Base-by-base conservation (phyloP, 1,139 yeast species). In the Suhomyces chickasaworum region DNA sequence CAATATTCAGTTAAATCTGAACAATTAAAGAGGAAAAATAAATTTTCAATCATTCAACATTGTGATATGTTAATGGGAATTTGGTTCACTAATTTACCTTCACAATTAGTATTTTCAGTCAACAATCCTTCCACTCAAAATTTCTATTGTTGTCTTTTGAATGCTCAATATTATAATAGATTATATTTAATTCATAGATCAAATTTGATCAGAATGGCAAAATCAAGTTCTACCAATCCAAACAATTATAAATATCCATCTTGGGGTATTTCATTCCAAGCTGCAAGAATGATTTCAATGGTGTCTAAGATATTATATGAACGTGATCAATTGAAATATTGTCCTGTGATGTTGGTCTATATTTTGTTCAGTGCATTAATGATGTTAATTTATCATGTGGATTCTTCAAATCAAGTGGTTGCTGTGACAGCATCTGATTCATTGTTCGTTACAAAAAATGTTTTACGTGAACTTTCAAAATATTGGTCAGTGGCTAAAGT, bases 261-360 rank as follows among this genome's bases (percentile, higher is more conserved):
- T 7, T 84, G 93, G 87, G 90, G 93, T 12, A 86, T 88, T 51
- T 86, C 91, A 2, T 87, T 87, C 70, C 91, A 86, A 63, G 89
- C 95, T 0, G 89, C 95, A 1, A 81, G 89, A 59, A 85, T 86
- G 86, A 84, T 87, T 52, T 80, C 87, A 6, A 74, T 83, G 49
- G 84, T 87, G 45, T 71, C 82, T 39, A 85, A 84, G 48, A 81
- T 80, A 49, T 58, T 87, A 51, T 64, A 78, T 31, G 80, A 78
- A 39, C 73, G 77, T 42, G 75, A 78, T 48, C 79, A 80, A 56
- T 61, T 83, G 48, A 68, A 68, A 50, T 75, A 76, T 57, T 73
- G 83, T 59, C 85, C 86, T 22, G 80, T 83, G 21, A 73, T 74
- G 67, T 73, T 71, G 53, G 77, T 75, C n/a, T 74, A 82, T 60